Evolutionary conservation across 2,329 filamentous ascomycete genomes (phyloP), one percentile per base, ranked within the genome.

Genomic region (Sporothrix humicola): DNA sequence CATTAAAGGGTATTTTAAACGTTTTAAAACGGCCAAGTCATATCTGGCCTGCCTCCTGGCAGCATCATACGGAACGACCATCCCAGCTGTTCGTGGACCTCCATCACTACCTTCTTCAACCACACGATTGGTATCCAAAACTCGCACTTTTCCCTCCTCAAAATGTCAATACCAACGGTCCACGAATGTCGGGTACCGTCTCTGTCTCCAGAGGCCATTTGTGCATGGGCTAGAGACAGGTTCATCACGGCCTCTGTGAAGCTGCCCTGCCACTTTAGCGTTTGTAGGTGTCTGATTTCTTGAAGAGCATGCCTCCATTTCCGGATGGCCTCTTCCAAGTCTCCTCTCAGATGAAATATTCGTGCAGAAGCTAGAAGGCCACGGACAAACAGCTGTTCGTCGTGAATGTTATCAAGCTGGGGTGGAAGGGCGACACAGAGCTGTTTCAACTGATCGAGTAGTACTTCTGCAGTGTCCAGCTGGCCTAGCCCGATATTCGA

Each of bases 1-100:
- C n/a, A n/a, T n/a, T n/a, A n/a, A n/a, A n/a, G n/a, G n/a, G n/a
- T n/a, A n/a, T n/a, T n/a, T n/a, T n/a, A n/a, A n/a, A n/a, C n/a
- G n/a, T n/a, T n/a, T n/a, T n/a, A n/a, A n/a, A 61, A 73, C 5
- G 71, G 63, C 71, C 63, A 73, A 9, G 63, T 69, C 52, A 69
- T 61, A n/a, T 73, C 71, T 3, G 71, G 71, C 23, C 42, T 56
- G 1, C 71, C 71, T 7, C 71, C 71, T 8, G 71, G 71, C 26
- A 73, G 72, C 78, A 80, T 81, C 48, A 81, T 79, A 0, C 79
- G 75, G n/a, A 81, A 76, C 0, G 77, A 76, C 80, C 80, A 81
- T 0, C 78, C 78, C 26, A 79, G 76, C 0, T 63, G 37, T 31
- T 80, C 54, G 9, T 68, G 76, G 2, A 81, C 78, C 8, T 76